phyloP scores from a whole-genome alignment of 352 stramenopile genomes.

The Pythium periplocum region DNA sequence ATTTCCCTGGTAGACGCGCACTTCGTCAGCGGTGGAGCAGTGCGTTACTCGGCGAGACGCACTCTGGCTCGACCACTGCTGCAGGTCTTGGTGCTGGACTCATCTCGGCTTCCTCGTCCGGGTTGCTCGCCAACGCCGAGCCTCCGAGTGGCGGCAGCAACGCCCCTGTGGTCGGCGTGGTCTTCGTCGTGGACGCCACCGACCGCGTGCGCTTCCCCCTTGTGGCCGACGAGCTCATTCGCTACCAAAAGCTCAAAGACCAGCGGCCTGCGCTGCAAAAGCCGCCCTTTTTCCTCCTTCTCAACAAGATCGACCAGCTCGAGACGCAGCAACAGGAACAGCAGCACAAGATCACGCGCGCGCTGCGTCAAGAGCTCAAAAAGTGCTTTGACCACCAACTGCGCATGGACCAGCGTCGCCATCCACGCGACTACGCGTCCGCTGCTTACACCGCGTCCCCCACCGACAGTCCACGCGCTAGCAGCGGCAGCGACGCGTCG shows the following conservation, averaged over 20 bases:
- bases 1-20: constrained; percentile 31
- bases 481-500: background rate
- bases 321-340: constrained; percentile 23
- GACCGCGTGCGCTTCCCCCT: constrained; percentile 43
- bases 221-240: constrained; percentile 42
- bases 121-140: background rate
- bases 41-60: background rate
- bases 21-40: constrained; percentile 34
- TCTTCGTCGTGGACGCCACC: constrained; percentile 49
- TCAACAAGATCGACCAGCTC: constrained; percentile 51
- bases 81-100: background rate
- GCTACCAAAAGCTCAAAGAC: constrained; percentile 34
- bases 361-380: constrained; percentile 41
- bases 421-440: constrained; percentile 16
- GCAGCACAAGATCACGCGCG: constrained; percentile 21
- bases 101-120: background rate
- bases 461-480: too few relatives aligned
- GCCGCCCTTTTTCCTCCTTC: constrained; percentile 38
- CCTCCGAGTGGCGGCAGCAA: constrained; percentile 1
- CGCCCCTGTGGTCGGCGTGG: constrained; percentile 28
- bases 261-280: constrained; percentile 22
- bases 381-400: constrained; percentile 46
- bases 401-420: constrained; percentile 30
- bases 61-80: background rate
- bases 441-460: background rate